Percentiles rank a stretch among this genome's conserved stretches.
Evolutionary conservation across 2,329 filamentous ascomycete species (phyloP).

Genomic region (Clonostachys rhizophaga): DNA sequence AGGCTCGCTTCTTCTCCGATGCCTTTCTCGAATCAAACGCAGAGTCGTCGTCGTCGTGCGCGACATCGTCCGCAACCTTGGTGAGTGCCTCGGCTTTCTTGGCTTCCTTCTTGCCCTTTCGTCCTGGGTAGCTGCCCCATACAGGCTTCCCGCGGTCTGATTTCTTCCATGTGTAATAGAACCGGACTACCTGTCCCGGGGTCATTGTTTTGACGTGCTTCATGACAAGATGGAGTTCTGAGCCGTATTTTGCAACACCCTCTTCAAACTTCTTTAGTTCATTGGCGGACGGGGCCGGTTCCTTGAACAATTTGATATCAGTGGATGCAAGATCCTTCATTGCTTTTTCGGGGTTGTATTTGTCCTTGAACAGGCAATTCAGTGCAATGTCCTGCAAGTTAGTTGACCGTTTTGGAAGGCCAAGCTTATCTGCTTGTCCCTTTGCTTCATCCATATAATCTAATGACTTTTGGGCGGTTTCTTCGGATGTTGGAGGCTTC

Average conservation of each 20-base stretch:
- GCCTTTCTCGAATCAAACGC: constrained; percentile 92
- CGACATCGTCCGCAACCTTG: constrained; percentile 87
- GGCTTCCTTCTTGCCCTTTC: constrained; percentile 86
- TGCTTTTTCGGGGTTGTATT: constrained; percentile 68
- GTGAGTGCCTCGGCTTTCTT: constrained; percentile 67
- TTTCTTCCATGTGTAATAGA: constrained; percentile 99
- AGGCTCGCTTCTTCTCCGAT: constrained; percentile 69
- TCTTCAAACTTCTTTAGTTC: constrained; percentile 92
- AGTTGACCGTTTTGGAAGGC: constrained; percentile 71
- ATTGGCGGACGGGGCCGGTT: constrained; percentile 72
- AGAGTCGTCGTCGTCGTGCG: constrained; percentile 89
- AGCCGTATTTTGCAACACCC: constrained; percentile 83
- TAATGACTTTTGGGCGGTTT: constrained; percentile 37
- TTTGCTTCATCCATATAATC: constrained; percentile 44
- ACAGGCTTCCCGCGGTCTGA: constrained; percentile 78
- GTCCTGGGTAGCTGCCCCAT: constrained; percentile 83
- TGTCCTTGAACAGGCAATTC: constrained; percentile 64
- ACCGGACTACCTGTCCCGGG: constrained; percentile 78
- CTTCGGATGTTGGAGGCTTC: constrained; percentile 59
- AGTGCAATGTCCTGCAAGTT: constrained; percentile 86
- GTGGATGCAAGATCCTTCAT: constrained; percentile 64
- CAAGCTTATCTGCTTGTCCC: constrained; percentile 58
- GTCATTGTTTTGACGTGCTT: constrained; percentile 81
- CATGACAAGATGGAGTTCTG: constrained; percentile 78
- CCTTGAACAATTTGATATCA: constrained; percentile 71